These are phyloP conservation scores for Saccharomyces pastorianus DNA, from an alignment of 1,139 yeast species.

Conservation along the genomic window DNA sequence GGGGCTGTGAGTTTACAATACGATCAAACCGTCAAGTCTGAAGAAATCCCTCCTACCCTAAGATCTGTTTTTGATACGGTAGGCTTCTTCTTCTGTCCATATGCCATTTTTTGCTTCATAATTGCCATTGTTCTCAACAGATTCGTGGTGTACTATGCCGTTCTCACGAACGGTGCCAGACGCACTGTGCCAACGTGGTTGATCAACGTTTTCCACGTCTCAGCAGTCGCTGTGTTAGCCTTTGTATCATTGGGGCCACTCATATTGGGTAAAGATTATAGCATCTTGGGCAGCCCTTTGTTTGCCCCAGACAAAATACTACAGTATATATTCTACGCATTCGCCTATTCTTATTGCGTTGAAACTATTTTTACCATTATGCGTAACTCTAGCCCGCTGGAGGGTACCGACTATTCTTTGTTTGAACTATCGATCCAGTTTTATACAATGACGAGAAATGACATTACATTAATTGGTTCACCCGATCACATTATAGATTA, in stretches of 20 bases:
- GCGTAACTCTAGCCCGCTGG: slow-evolving; percentile 19
- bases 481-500: slow-evolving; percentile 19
- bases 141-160: slow-evolving; percentile 13
- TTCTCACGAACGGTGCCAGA: slow-evolving; percentile 8
- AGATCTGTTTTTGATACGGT: slow-evolving; percentile 10
- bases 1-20: slow-evolving; percentile 18
- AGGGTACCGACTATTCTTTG: slow-evolving; percentile 25
- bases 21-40: slow-evolving; percentile 7
- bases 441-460: slow-evolving; percentile 12
- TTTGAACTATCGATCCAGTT: slow-evolving; percentile 25
- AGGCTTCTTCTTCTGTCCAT: slow-evolving; percentile 18
- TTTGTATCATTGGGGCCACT: slow-evolving; percentile 5
- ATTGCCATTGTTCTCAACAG: slow-evolving; percentile 21
- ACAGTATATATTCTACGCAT: slow-evolving; percentile 3
- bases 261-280: neutral
- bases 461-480: slow-evolving; percentile 2
- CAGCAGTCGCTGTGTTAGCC: slow-evolving; percentile 9
- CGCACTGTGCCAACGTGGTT: slow-evolving; percentile 12
- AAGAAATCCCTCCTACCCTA: slow-evolving; percentile 4
- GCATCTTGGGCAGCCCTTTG: slow-evolving; percentile 6
- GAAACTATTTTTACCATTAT: slow-evolving; percentile 25
- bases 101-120: slow-evolving; percentile 17
- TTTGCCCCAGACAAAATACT: neutral
- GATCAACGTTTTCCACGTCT: slow-evolving; percentile 9
- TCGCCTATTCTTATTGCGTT: slow-evolving; percentile 24